Evolutionary conservation across 148 eudicot species (phyloP), one percentile per base, ranked within the genome.

Genomic region (Rhododendron ovatum): DNA sequence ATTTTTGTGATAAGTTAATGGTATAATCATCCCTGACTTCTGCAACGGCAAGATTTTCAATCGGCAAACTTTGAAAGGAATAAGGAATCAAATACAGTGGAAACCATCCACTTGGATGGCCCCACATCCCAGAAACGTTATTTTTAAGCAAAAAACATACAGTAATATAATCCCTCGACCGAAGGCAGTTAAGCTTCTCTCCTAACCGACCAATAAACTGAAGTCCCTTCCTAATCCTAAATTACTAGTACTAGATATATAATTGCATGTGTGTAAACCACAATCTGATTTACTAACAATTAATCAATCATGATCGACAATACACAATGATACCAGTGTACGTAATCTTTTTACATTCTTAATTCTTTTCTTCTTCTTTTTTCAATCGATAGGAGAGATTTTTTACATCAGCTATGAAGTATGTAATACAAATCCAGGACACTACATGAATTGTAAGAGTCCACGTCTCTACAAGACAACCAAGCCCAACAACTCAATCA

Each of bases 21-120:
- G 12, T 13, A 59, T 18, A 6, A 59, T 24, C 28, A n/a, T 63
- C 3, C 69, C 11, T 63, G 69, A 63, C 7, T 24, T 8, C 24
- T 7, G 10, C 67, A 22, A 22, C 26, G 1, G 69, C 69, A 61
- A 22, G n/a, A 61, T 22, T 61, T 57, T 57, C 24, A 57, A 59
- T 22, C 5, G 63, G 63, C 63, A 80, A 80, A 13, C 83, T 17
- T 13, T 37, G 84, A 45, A 59, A 37, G 71, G 33, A 82, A 82
- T 4, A 67, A 37, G 18, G 48, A 82, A 59, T 35, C 73, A 37
- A 57, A 20, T 35, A 26, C 26, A 81, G 8, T 81, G 43, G 5
- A 69, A 47, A 59, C 48, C 73, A 37, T 82, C 74, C 84, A 82
- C 84, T 61, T 61, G 84, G 50, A 82, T 59, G 50, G n/a, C 84